Evolutionary conservation across 495 filamentous ascomycete genomes (phyloP), one percentile per base, ranked within the genome.

Genomic region (Thermothielavioides terrestris): DNA sequence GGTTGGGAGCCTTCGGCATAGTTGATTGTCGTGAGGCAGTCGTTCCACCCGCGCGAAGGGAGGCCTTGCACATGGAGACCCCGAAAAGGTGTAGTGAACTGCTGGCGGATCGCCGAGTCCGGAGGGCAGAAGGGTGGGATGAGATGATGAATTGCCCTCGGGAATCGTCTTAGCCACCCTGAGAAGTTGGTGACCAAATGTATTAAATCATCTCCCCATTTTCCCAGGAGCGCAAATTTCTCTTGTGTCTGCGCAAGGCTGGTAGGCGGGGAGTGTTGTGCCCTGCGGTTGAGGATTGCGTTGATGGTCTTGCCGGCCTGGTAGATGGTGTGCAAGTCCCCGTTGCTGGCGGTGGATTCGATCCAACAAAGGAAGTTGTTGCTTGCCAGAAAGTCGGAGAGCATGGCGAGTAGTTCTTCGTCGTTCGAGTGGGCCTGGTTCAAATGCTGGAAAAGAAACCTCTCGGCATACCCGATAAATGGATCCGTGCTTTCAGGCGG

Each of bases 51-150:
- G 4, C 15, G 22, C 1, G 41, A 34, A n/a, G 51, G 46, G n/a
- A 61, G n/a, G 1, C 64, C 64, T 0, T 50, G 36, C 10, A 67
- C 49, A 15, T 31, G 28, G 35, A 67, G 41, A 0, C 48, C 52
- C 7, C 60, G 62, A 1, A 30, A 30, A 4, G 54, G 36, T 11
- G 17, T 30, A 1, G 30, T 45, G 27, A 61, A 63, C 21, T 56
- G 46, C 21, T 55, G 57, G 18, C 49, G 49, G 11, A 53, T 40
- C 0, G 53, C 53, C 11, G 54, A 58, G 10, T 61, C 58, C 1
- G 50, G 26, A 10, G 64, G 62, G 37, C 64, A 65, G 34, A 67
- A 61, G 6, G 57, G 50, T 9, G 62, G 59, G 14, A 67, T 60
- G 0, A 49, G 55, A n/a, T 53, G 43, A 18, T 54, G 53, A n/a